phyloP scores from a whole-genome alignment of 306 rosid genomes.

The Amphicarpaea edgeworthii region DNA sequence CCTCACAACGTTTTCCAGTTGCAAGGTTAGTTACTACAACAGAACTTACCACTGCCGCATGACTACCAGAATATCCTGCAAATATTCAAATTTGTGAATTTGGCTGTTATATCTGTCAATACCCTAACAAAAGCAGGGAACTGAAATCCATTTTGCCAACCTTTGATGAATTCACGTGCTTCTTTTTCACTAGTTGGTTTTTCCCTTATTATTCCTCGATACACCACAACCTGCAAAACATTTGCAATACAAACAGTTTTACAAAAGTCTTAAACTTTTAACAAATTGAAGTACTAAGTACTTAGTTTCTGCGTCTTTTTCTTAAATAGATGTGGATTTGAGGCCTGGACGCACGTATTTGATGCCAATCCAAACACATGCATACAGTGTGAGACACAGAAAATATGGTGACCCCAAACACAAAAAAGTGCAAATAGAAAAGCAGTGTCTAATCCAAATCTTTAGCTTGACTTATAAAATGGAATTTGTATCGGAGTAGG shows the following conservation, averaged over 20 bases:
- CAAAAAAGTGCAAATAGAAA: no score
- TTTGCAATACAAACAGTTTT: constrained; percentile 45
- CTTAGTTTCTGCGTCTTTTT: no score
- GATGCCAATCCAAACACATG: no score
- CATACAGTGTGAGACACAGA: no score
- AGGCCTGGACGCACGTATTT: no score
- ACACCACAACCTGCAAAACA: no score
- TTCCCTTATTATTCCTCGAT: no score
- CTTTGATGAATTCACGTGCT: constrained; percentile 50
- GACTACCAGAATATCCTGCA: constrained; percentile 91
- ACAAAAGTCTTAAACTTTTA: constrained; percentile 23
- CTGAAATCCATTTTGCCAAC: constrained; percentile 49
- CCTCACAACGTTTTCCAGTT: constrained; percentile 79
- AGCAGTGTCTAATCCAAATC: no score
- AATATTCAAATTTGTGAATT: constrained; percentile 41
- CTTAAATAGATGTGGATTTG: no score
- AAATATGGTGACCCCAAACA: no score
- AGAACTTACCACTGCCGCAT: constrained; percentile 85
- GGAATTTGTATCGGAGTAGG: neutral
- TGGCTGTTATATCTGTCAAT: constrained; percentile 10
- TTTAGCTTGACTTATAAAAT: no score
- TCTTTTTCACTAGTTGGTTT: no score
- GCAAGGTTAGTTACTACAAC: constrained; percentile 83
- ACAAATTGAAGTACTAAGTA: constrained; percentile 27
- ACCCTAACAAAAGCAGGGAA: constrained; percentile 13